A percentile compares a stretch with the other conserved stretches of the same genome.
phyloP scores from a whole-genome alignment of 2,329 filamentous ascomycete species.

The Fusarium drepaniforme region DNA sequence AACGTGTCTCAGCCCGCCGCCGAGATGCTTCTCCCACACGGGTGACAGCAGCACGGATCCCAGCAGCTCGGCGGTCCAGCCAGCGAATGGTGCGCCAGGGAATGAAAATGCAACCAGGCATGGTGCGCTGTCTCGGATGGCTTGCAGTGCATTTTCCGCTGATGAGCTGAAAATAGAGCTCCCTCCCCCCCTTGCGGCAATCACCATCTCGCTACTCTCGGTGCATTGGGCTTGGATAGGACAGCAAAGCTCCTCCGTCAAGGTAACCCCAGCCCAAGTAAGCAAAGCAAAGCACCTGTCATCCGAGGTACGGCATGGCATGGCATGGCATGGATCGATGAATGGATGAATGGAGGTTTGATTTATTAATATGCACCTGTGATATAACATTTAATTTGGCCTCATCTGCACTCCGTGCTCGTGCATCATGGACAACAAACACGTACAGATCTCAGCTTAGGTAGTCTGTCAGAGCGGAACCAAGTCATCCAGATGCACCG shows the following conservation, averaged over 20 bases:
- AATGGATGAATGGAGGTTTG: not conserved
- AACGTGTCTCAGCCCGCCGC: conserved; percentile 15
- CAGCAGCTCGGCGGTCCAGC: conserved; percentile 13
- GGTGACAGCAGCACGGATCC: conserved; percentile 9
- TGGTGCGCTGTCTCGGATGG: conserved; percentile 19
- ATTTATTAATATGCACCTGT: not conserved
- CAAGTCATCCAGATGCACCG: not conserved
- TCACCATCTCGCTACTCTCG: conserved; percentile 13
- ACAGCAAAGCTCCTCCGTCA: not conserved
- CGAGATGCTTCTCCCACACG: not conserved
- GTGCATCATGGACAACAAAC: conserved; percentile 1
- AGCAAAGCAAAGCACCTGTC: not conserved
- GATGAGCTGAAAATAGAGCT: conserved; percentile 15
- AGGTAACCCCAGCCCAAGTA: not conserved
- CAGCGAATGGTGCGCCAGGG: conserved; percentile 28
- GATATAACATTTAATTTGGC: not conserved
- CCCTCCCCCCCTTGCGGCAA: conserved; percentile 10
- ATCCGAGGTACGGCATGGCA: not conserved
- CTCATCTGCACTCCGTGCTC: conserved; percentile 10
- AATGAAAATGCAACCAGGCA: conserved; percentile 6
- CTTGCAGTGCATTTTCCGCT: conserved; percentile 22
- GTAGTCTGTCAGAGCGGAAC: not conserved
- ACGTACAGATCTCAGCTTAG: not conserved
- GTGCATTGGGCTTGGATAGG: not conserved
- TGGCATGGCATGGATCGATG: not conserved